Conservation (phyloP, 768 basidiomycete species). For the Peribolospora kevripleyi region DNA sequence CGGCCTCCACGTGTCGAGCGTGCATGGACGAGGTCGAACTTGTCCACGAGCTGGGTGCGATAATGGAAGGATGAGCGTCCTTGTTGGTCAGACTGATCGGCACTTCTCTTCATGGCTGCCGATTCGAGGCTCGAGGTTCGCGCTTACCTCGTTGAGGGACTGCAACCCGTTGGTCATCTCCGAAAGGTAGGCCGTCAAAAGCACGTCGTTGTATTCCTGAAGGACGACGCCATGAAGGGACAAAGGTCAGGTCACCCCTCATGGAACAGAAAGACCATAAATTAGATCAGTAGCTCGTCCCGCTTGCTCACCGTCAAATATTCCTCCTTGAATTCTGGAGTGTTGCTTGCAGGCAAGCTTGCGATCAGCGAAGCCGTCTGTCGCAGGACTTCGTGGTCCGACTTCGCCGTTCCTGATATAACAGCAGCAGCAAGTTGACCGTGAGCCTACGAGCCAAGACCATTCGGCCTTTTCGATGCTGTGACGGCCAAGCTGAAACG, state of each 20-base stretch:
- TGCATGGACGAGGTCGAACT: neutral
- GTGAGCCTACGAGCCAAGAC: neutral
- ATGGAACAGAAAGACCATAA: conserved; percentile 4
- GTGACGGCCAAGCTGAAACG: neutral
- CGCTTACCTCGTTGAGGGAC: conserved; percentile 61
- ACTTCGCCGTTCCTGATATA: conserved; percentile 38
- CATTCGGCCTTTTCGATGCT: too few relatives aligned
- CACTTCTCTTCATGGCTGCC: too few relatives aligned
- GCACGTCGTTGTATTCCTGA: conserved; percentile 89
- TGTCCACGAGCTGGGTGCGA: neutral
- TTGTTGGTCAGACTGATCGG: neutral
- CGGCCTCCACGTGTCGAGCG: too few relatives aligned
- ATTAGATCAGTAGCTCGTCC: neutral
- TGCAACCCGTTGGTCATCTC: conserved; percentile 70
- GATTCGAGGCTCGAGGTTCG: neutral
- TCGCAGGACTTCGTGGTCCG: conserved; percentile 59
- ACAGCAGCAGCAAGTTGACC: neutral
- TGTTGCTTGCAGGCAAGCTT: conserved; percentile 65
- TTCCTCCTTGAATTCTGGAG: conserved; percentile 58
- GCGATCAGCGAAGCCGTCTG: conserved; percentile 66
- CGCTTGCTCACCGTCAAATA: conserved; percentile 45
- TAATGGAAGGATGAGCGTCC: neutral
- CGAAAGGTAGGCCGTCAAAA: conserved; percentile 68
- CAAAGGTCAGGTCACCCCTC: neutral
- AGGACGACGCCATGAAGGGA: neutral